Percentiles rank a stretch among this genome's conserved stretches.
phyloP scores from a whole-genome alignment of 495 filamentous ascomycete species.

The Glarea lozoyensis region DNA sequence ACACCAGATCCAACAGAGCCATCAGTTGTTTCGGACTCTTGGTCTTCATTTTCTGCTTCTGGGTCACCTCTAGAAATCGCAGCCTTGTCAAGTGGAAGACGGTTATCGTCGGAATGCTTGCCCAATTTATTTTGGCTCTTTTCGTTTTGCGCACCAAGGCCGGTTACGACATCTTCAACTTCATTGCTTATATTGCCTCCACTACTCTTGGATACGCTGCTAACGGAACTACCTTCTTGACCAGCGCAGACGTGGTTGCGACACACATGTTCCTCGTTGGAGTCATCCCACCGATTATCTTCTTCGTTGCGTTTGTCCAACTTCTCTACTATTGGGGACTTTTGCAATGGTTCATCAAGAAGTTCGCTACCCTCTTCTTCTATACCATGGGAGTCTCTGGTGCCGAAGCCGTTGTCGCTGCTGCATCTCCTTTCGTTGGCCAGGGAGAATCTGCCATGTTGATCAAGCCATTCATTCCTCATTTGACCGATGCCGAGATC shows the following conservation, averaged over 20 bases:
- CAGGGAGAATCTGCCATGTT: slow-evolving; percentile 92
- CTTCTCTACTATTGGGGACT: slow-evolving; percentile 68
- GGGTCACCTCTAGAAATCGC: slow-evolving; percentile 60
- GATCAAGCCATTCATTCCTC: slow-evolving; percentile 74
- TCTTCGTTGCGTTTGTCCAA: slow-evolving; percentile 84
- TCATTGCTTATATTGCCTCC: slow-evolving; percentile 63
- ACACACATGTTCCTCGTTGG: slow-evolving; percentile 58
- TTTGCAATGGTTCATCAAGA: slow-evolving; percentile 79
- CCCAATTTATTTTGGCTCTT: slow-evolving; percentile 78
- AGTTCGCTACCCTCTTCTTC: slow-evolving; percentile 87
- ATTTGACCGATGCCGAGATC: slow-evolving; percentile 75
- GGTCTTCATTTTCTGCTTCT: slow-evolving; percentile 61
- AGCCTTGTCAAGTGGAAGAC: slow-evolving; percentile 74
- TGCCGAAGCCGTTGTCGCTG: slow-evolving; percentile 83
- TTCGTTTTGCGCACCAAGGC: slow-evolving; percentile 75
- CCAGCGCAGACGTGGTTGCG: slow-evolving; percentile 22
- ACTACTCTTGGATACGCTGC: slow-evolving; percentile 62
- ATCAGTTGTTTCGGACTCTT: slow-evolving; percentile 72
- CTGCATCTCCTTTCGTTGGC: slow-evolving; percentile 90
- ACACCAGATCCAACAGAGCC: slow-evolving; percentile 69
- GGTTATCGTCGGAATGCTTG: slow-evolving; percentile 79
- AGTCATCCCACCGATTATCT: slow-evolving; percentile 78
- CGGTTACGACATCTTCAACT: slow-evolving; percentile 81
- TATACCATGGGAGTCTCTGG: slow-evolving; percentile 86
- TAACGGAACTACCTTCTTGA: slow-evolving; percentile 65